Percentiles rank a stretch among this genome's conserved stretches.
Conservation (phyloP, 2,329 filamentous ascomycete species). For the Microdochium nivale region DNA sequence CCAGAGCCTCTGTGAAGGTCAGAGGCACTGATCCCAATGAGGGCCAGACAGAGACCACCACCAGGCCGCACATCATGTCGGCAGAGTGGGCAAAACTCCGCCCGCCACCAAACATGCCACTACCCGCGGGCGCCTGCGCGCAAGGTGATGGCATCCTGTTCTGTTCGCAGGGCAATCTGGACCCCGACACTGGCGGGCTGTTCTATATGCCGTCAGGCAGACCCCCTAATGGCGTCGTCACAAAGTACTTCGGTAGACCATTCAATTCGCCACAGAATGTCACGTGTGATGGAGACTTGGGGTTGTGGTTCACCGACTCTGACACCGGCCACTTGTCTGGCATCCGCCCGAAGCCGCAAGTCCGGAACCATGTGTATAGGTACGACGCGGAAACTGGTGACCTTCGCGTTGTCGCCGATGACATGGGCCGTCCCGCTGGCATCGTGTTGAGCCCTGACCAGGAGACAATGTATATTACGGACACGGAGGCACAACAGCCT, state of each 20-base stretch:
- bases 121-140: conserved; percentile 30
- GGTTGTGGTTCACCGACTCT: conserved; percentile 42
- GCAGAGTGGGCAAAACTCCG: conserved; percentile 32
- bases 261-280: conserved; percentile 40
- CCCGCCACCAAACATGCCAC: conserved; percentile 31
- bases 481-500: conserved; percentile 20
- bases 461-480: conserved; percentile 32
- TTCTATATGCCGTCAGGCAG: conserved; percentile 23
- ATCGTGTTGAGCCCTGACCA: conserved; percentile 29
- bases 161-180: conserved; percentile 29
- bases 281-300: conserved; percentile 25
- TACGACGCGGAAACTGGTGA: conserved; percentile 30
- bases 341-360: conserved; percentile 30
- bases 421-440: conserved; percentile 32
- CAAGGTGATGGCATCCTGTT: conserved; percentile 33
- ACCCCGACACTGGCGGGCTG: conserved; percentile 14
- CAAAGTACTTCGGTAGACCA: conserved; percentile 31
- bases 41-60: conserved; percentile 17
- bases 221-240: conserved; percentile 25
- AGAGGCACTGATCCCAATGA: conserved; percentile 6
- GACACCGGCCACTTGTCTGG: conserved; percentile 32
- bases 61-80: conserved; percentile 12
- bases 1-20: conserved; percentile 20
- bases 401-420: conserved; percentile 37
- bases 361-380: conserved; percentile 40